A percentile compares a stretch with the other conserved stretches of the same genome.
Conservation (phyloP, 2,329 filamentous ascomycete species). For the Mollisia scopiformis region DNA sequence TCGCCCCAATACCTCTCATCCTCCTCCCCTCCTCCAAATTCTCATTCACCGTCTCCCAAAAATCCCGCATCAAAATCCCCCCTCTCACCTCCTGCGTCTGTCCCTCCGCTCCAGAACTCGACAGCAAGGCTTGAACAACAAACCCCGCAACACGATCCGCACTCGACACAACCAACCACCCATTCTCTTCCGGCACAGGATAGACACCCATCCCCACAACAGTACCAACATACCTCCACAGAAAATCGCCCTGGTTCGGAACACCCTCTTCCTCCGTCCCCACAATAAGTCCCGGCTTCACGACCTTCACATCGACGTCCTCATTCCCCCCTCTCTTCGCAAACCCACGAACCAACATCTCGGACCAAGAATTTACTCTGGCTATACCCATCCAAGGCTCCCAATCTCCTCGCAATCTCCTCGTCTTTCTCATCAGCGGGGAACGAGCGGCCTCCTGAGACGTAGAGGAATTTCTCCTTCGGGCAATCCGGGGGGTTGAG, state of each 20-base stretch:
- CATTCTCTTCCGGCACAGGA: not conserved
- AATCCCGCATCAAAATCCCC: not conserved
- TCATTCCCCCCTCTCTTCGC: slow-evolving; percentile 3
- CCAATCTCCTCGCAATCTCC: not conserved
- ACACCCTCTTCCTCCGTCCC: slow-evolving; percentile 24
- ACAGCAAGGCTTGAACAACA: not conserved
- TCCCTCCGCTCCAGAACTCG: not conserved
- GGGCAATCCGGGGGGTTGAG: not conserved
- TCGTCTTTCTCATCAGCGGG: not conserved
- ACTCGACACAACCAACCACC: slow-evolving; percentile 5
- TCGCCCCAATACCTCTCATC: too few species aligned
- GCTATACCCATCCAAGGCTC: slow-evolving; percentile 73
- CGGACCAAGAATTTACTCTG: slow-evolving; percentile 81
- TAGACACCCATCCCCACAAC: slow-evolving; percentile 15
- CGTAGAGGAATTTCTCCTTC: not conserved
- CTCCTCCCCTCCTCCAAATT: not conserved
- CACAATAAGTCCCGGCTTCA: slow-evolving; percentile 28
- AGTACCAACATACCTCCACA: slow-evolving; percentile 28
- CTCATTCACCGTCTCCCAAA: not conserved
- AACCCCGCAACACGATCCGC: not conserved
- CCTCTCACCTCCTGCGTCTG: not conserved
- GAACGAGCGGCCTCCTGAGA: not conserved
- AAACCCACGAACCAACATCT: slow-evolving; percentile 55
- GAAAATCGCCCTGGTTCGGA: slow-evolving; percentile 28
- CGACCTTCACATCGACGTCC: slow-evolving; percentile 11